Percentiles rank a stretch among this genome's conserved stretches.
Evolutionary conservation across 169 alveolate species (phyloP).

Genomic region (Plasmodium relictum): DNA sequence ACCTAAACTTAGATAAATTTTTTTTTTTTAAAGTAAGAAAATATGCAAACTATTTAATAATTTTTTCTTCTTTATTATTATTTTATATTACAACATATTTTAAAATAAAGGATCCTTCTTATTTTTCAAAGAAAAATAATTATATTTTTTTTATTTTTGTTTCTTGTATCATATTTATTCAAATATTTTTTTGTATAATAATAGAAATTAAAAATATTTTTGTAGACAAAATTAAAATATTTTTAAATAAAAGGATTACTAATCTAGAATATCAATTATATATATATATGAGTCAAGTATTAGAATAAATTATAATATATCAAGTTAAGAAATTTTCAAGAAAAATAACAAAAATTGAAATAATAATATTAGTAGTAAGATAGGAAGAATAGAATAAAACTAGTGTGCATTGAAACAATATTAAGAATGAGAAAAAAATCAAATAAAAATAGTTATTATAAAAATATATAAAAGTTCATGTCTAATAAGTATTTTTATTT

Average conservation of each 20-base stretch:
- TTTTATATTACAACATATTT: slow-evolving; percentile 21
- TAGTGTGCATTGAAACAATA: no score
- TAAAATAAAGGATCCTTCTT: slow-evolving; percentile 50
- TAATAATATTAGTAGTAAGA: no score
- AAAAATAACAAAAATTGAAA: neutral
- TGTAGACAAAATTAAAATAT: slow-evolving; percentile 27
- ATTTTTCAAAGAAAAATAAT: slow-evolving; percentile 25
- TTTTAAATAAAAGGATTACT: slow-evolving; percentile 35
- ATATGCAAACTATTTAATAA: slow-evolving; percentile 25
- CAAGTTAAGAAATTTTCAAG: neutral
- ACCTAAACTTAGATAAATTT: slow-evolving; percentile 23
- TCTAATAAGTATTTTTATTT: no score
- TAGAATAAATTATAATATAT: neutral
- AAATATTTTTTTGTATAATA: slow-evolving; percentile 39
- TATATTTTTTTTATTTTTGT: slow-evolving; percentile 28
- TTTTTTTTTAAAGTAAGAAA: slow-evolving; percentile 57
- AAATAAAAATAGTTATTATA: no score
- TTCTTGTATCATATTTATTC: slow-evolving; percentile 28
- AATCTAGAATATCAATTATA: slow-evolving; percentile 28
- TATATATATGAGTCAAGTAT: neutral
- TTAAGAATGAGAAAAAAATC: no score
- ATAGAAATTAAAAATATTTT: slow-evolving; percentile 38
- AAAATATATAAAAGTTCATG: no score
- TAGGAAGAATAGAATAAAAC: no score
- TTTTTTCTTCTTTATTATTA: slow-evolving; percentile 17